Evolutionary conservation across 805 yeast species (phyloP), one percentile per base, ranked within the genome.

Genomic region (Candida ascalaphidarum): DNA sequence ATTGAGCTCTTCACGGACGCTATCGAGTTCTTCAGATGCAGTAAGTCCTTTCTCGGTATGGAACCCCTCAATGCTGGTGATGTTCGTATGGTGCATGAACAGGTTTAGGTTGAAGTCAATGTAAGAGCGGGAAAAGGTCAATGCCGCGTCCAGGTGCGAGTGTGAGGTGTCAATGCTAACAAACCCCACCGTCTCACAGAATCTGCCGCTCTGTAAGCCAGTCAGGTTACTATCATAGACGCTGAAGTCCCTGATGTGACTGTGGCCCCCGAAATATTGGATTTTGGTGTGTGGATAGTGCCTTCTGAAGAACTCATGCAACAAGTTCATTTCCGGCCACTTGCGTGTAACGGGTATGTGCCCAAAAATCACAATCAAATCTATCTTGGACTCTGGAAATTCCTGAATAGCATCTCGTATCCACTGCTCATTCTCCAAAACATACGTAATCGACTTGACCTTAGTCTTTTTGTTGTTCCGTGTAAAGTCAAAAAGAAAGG

Each of bases 151-250:
- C 8, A 7, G 8, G 18, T 17, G 6, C 8, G 6, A 6, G 8
- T 17, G 18, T 6, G 6, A 8, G 17, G 50, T 28, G 34, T 67
- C 60, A 14, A 85, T 56, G 15, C 94, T 74, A 9, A 81, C 52
- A 68, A 86, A 89, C 1, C 97, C 97, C n/a, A 82, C 70, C 0
- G 97, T 89, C 49, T 89, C 97, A 46, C 94, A 74, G 48, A 82
- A 89, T 27, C 96, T 63, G 0, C 97, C 97, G 48, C 95, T 82
- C 56, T 89, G 95, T n/a, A 89, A 53, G 0, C 79, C 96, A 0
- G 82, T 74, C 14, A 88, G 69, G 27, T 56, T 58, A 2, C 61
- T 55, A 45, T 89, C 97, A 28, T 77, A 61, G 3, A 72, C 58
- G 6, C 73, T 68, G 51, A 80, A 89, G 52, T 89, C 97, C 36